These are phyloP conservation scores for Erysimum cheiri DNA, from an alignment of 441 rosid species.

Conservation along the genomic window DNA sequence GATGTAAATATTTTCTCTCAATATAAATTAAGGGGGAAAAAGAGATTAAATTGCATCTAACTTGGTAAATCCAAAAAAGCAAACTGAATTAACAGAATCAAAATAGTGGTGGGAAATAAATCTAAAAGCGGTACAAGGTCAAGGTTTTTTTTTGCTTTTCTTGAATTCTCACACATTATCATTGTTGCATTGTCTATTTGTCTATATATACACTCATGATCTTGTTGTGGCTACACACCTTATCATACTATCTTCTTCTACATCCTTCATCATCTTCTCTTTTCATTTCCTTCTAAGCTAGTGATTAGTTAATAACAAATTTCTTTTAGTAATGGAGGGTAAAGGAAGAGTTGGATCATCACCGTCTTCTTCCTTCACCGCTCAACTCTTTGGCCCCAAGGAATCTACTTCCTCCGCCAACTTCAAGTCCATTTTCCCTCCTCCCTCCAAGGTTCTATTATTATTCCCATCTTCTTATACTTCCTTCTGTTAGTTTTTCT, in stretches of 20 bases:
- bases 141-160: background rate
- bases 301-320: background rate
- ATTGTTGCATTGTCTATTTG: slow-evolving; percentile 3
- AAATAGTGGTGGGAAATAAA: background rate
- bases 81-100: background rate
- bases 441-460: slow-evolving; percentile 58
- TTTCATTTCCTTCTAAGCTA: background rate
- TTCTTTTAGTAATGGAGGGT: slow-evolving; percentile 54
- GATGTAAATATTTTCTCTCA: background rate
- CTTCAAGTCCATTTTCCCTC: slow-evolving; percentile 72
- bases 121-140: background rate
- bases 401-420: slow-evolving; percentile 60
- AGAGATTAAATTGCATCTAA: background rate
- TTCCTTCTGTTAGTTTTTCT: background rate
- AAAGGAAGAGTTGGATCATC: slow-evolving; percentile 51
- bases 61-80: background rate
- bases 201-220: slow-evolving; percentile 27
- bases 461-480: background rate
- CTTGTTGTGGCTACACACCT: slow-evolving; percentile 31
- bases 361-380: slow-evolving; percentile 52
- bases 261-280: slow-evolving; percentile 11
- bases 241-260: slow-evolving; percentile 30
- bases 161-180: background rate
- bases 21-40: too few species aligned
- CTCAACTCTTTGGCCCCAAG: slow-evolving; percentile 75